These are phyloP conservation scores for Exophiala aquamarina DNA, from an alignment of 2,329 filamentous ascomycete species.

Conservation along the genomic window DNA sequence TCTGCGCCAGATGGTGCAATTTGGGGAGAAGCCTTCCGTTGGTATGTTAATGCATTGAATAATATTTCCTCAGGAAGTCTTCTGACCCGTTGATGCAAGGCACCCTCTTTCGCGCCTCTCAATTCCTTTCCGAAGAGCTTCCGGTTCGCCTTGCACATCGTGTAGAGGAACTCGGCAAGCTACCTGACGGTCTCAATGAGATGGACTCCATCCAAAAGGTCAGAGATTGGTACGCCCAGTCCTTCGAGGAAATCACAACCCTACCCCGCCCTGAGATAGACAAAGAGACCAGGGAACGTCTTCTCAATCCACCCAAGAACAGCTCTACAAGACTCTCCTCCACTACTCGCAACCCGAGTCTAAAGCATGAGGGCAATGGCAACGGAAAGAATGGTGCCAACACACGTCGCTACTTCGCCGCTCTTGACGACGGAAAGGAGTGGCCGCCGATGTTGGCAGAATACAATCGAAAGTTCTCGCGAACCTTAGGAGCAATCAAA, in stretches of 20 bases:
- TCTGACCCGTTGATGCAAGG: constrained; percentile 51
- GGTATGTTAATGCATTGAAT: constrained; percentile 56
- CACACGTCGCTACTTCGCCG: constrained; percentile 80
- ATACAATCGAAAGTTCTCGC: constrained; percentile 88
- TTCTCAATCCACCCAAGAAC: constrained; percentile 57
- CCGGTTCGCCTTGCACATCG: constrained; percentile 95
- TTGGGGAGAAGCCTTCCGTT: constrained; percentile 88
- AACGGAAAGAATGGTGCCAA: constrained; percentile 52
- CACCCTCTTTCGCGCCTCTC: constrained; percentile 93
- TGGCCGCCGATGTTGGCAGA: constrained; percentile 94
- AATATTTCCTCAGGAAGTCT: not conserved
- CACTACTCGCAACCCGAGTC: constrained; percentile 85
- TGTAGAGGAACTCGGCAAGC: constrained; percentile 86
- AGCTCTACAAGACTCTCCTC: constrained; percentile 71
- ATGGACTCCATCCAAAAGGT: constrained; percentile 97
- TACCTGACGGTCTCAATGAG: constrained; percentile 94
- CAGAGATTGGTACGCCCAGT: constrained; percentile 98
- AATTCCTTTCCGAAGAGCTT: constrained; percentile 97
- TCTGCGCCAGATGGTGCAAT: constrained; percentile 98
- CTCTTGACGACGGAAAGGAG: constrained; percentile 80
- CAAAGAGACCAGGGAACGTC: constrained; percentile 72
- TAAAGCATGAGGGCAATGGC: constrained; percentile 66
- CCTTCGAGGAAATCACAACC: constrained; percentile 97
- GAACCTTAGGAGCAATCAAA: constrained; percentile 91
- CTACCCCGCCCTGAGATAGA: constrained; percentile 75